Base-by-base conservation (phyloP, 2,329 filamentous ascomycete species). In the Diplodia mutila region DNA sequence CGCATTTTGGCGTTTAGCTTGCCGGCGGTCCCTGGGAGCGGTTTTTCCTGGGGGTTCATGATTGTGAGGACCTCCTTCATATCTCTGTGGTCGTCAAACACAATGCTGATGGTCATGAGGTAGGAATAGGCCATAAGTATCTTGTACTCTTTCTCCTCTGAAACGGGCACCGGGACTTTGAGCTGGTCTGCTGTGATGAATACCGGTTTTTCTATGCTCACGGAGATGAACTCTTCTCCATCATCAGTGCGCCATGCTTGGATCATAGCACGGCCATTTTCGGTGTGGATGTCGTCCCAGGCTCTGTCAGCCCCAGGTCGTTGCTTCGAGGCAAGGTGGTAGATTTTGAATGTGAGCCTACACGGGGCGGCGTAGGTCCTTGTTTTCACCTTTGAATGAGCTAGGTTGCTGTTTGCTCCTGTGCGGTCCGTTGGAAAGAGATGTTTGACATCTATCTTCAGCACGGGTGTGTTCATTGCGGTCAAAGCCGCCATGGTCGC, bases 51-150 rank as follows among this genome's bases (percentile, higher is more conserved):
- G 54, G 54, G 68, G 69, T 55, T 71, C 66, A 21, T 80, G 61
- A 63, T 72, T 68, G 18, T 67, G 69, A 51, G 78, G 2, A 81
- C 68, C 7, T 73, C 70, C 1, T 69, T 54, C 3, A 74, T 73
- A 21, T 78, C 75, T 1, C 71, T 59, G 18, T 75, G 73, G 34
- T 77, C 71, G n/a, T 68, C 55, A 59, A 78, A 75, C 27, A 46
- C 68, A 2, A 74, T 21, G 12, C 57, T 55, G 23, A 75, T 68
- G 8, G 53, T 61, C 21, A 70, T 71, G 2, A 61, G 39, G 49
- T 69, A 68, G 12, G 29, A 18, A 14, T 48, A 18, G 25, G 34
- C 59, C 7, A 65, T 25, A 18, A 46, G 29, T 16, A 11, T 9
- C 49, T 4, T 42, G 23, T 51, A 65, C 2, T 32, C 34, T 25